These are phyloP conservation scores for Clavariopsis aquatica DNA, from an alignment of 495 filamentous ascomycete genomes.

Conservation along the genomic window DNA sequence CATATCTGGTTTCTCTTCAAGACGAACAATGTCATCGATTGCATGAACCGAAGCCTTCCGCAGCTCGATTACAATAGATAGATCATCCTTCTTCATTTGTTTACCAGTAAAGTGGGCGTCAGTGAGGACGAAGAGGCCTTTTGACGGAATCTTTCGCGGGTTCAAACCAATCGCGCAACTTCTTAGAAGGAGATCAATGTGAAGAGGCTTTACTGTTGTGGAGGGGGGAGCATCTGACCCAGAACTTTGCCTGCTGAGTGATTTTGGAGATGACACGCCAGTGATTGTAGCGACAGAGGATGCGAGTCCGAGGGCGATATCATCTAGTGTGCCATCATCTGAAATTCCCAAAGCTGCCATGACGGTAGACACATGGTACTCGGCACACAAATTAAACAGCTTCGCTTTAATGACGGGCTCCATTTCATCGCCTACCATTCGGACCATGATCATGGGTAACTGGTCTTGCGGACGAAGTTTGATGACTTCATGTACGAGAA, in stretches of 20 bases:
- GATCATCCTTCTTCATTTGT: slow-evolving; percentile 61
- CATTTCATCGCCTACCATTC: slow-evolving; percentile 90
- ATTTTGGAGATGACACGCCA: slow-evolving; percentile 47
- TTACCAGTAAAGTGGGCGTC: slow-evolving; percentile 67
- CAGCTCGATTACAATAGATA: slow-evolving; percentile 64
- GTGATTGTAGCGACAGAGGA: slow-evolving; percentile 77
- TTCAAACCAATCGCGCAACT: slow-evolving; percentile 87
- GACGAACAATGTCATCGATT: slow-evolving; percentile 70
- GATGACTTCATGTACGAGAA: slow-evolving; percentile 62
- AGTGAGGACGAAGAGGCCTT: slow-evolving; percentile 73
- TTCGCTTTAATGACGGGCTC: slow-evolving; percentile 88
- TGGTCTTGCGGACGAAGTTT: slow-evolving; percentile 38
- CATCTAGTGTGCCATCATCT: slow-evolving; percentile 62
- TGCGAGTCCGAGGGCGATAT: slow-evolving; percentile 72
- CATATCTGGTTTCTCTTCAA: slow-evolving; percentile 34
- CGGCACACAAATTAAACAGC: slow-evolving; percentile 73
- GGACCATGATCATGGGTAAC: slow-evolving; percentile 69
- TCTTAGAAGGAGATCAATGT: slow-evolving; percentile 69
- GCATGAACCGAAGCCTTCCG: slow-evolving; percentile 80
- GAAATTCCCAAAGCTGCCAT: slow-evolving; percentile 73
- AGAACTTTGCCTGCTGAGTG: slow-evolving; percentile 34
- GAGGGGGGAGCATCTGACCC: slow-evolving; percentile 40
- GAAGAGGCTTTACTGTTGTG: slow-evolving; percentile 53
- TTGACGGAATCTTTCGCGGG: slow-evolving; percentile 71
- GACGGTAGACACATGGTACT: slow-evolving; percentile 81